These are phyloP conservation scores for Mycosphaerella sp. DNA, from an alignment of 2,329 filamentous ascomycete species.

Conservation along the genomic window DNA sequence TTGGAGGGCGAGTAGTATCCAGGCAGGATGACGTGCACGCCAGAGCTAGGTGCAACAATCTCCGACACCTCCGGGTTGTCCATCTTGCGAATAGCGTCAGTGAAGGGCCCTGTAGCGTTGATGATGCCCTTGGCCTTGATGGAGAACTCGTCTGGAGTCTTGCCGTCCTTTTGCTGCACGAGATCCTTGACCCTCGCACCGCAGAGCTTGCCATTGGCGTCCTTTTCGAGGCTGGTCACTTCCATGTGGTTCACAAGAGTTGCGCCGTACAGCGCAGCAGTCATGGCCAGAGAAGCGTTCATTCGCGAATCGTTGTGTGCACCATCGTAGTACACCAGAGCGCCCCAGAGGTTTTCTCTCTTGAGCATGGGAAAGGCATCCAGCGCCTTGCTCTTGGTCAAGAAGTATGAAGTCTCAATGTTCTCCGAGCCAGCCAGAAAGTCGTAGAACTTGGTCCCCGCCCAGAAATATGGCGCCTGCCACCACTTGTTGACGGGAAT, in stretches of 20 bases:
- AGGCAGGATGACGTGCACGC: constrained; percentile 79
- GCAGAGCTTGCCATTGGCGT: constrained; percentile 63
- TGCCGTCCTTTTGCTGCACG: constrained; percentile 59
- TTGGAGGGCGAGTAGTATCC: constrained; percentile 79
- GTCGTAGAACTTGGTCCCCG: constrained; percentile 75
- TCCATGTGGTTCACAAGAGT: constrained; percentile 80
- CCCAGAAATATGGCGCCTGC: constrained; percentile 76
- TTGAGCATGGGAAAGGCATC: constrained; percentile 87
- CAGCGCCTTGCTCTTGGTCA: constrained; percentile 77
- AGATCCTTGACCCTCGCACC: constrained; percentile 69
- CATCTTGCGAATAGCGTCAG: constrained; percentile 77
- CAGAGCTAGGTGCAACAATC: constrained; percentile 79
- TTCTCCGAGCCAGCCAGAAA: constrained; percentile 78
- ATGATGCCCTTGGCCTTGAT: constrained; percentile 76
- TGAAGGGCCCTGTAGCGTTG: constrained; percentile 85
- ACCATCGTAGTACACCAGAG: constrained; percentile 85
- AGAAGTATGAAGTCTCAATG: constrained; percentile 82
- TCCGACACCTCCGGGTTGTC: constrained; percentile 66
- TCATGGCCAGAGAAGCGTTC: constrained; percentile 85
- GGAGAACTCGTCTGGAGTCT: constrained; percentile 56
- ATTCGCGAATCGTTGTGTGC: constrained; percentile 89
- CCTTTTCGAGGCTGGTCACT: constrained; percentile 70
- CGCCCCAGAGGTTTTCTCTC: constrained; percentile 69
- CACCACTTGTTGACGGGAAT: constrained; percentile 77
- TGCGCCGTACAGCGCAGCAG: constrained; percentile 76